Evolutionary conservation across 2,329 filamentous ascomycete genomes (phyloP), one percentile per base, ranked within the genome.

Genomic region (Chaetomium sp.): DNA sequence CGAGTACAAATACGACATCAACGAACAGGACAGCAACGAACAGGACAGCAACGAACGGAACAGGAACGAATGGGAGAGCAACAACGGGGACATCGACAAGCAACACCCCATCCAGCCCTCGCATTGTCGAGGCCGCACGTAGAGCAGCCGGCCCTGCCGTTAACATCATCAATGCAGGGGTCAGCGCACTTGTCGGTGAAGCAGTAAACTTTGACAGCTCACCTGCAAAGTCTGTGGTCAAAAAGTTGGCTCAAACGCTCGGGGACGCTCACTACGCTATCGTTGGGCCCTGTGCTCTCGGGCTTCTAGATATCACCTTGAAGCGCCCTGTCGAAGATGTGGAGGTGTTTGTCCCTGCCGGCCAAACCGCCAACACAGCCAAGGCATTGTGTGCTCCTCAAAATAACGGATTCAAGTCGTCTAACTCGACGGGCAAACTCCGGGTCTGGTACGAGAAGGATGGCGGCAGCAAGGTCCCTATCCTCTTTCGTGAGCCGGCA

Each of bases 361-460:
- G 49, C 23, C 10, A 51, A 51, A 51, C 49, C 8, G 9, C 10
- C 16, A 19, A 51, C 21, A 51, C 49, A 51, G 49, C 25, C 21
- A 27, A 25, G 23, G 25, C 49, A 19, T 27, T 51, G 10, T 51
- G 49, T 27, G 49, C 49, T 25, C 49, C 49, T 19, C 4, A 25
- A 21, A 51, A 51, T 27, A 51, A 27, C 49, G 49, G 21, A 21
- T 51, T 51, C 49, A 51, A 51, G 19, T 25, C 21, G 10, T 27
- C 21, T 13, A 12, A 21, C 10, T 23, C 21, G 9, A 19, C 21
- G 49, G 49, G 49, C 10, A 51, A 51, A 16, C 49, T 51, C 10
- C 49, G 49, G 49, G 49, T 51, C 13, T 51, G 49, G 49, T 27
- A 51, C 49, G 49, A 51, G 25, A 51, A 51, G 4, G 49, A 51